Conservation (phyloP, 2,329 filamentous ascomycete species). For the Talaromyces piceae region DNA sequence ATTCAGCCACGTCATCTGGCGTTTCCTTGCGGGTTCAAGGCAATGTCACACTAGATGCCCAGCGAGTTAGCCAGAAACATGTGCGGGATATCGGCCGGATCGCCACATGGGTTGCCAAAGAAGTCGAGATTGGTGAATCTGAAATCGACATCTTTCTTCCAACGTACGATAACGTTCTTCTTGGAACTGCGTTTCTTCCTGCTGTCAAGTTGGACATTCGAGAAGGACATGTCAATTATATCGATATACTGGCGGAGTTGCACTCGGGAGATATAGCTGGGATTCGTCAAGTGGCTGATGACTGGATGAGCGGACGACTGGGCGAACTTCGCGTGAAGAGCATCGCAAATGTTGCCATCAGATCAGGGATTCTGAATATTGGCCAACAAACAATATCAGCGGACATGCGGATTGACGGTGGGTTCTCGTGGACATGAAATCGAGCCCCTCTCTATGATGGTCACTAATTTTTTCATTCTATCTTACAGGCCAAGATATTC, state of each 20-base stretch:
- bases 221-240: slow-evolving; percentile 65
- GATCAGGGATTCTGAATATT: slow-evolving; percentile 70
- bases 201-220: slow-evolving; percentile 67
- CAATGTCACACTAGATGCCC: slow-evolving; percentile 71
- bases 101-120: slow-evolving; percentile 70
- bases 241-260: slow-evolving; percentile 74
- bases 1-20: slow-evolving; percentile 72
- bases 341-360: slow-evolving; percentile 64
- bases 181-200: slow-evolving; percentile 72
- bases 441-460: not conserved
- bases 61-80: slow-evolving; percentile 61
- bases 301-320: slow-evolving; percentile 78
- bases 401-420: slow-evolving; percentile 74
- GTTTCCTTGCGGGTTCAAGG: slow-evolving; percentile 74
- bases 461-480: not conserved
- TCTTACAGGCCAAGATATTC: slow-evolving; percentile 53
- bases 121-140: slow-evolving; percentile 66
- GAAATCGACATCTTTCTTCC: slow-evolving; percentile 72
- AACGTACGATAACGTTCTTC: slow-evolving; percentile 67
- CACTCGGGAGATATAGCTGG: slow-evolving; percentile 68
- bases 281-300: slow-evolving; percentile 72
- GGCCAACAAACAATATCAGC: slow-evolving; percentile 71
- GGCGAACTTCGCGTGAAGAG: slow-evolving; percentile 64
- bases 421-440: slow-evolving; percentile 46
- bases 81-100: slow-evolving; percentile 69